phyloP scores from a whole-genome alignment of 192 early-diverging fungal species.

The Linnemannia schmuckeri region DNA sequence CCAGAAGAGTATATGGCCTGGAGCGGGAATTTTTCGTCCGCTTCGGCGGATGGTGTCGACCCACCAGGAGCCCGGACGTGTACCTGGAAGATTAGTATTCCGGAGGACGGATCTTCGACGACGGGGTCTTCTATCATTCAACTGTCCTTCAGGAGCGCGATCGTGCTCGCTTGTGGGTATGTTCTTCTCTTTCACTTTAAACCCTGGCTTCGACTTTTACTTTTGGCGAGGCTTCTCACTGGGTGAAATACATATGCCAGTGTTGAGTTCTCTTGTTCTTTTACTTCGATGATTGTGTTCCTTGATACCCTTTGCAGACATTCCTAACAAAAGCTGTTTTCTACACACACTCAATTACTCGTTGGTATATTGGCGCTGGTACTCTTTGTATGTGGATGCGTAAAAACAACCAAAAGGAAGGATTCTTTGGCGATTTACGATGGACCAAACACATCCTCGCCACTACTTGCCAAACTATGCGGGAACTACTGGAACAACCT shows the following conservation, averaged over 20 bases:
- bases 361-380: not conserved
- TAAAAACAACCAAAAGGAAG: conserved; percentile 10
- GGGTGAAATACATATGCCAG: too few species aligned
- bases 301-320: not conserved
- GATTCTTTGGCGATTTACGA: conserved; percentile 53
- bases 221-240: not conserved
- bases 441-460: conserved; percentile 32
- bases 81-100: conserved; percentile 26
- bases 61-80: conserved; percentile 21
- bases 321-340: not conserved
- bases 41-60: conserved; percentile 25
- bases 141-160: not conserved
- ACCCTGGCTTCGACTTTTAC: not conserved
- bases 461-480: conserved; percentile 43
- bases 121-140: not conserved
- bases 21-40: conserved; percentile 27
- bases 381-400: not conserved
- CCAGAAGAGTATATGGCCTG: conserved; percentile 3
- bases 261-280: not conserved
- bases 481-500: conserved; percentile 28
- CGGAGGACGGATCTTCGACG: not conserved
- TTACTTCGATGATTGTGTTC: not conserved
- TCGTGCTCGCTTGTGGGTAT: conserved; percentile 26
- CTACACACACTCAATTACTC: not conserved
- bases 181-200: not conserved